phyloP scores from a whole-genome alignment of 139 green algal genomes.

The Ostreobium quekettii region DNA sequence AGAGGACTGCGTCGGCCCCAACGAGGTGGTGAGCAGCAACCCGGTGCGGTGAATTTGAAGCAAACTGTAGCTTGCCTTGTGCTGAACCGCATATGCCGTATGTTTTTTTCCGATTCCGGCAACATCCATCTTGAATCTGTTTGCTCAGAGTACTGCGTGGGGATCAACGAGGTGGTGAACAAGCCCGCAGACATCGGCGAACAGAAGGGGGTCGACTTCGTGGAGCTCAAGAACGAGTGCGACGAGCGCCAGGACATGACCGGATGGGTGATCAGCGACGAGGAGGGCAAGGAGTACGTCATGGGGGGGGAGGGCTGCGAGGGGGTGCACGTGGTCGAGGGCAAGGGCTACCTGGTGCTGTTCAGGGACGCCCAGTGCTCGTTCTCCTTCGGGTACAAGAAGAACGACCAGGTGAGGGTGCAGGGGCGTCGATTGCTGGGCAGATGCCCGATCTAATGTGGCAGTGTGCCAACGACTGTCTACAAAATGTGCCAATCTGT shows the following conservation, averaged over 20 bases:
- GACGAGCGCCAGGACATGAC: not conserved
- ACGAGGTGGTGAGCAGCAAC: too few relatives aligned
- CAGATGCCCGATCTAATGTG: too few relatives aligned
- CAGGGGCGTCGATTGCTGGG: too few relatives aligned
- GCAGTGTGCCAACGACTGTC: too few relatives aligned
- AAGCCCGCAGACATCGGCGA: conserved; percentile 10
- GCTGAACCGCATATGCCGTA: too few relatives aligned
- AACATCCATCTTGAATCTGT: too few relatives aligned
- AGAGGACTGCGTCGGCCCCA: too few relatives aligned
- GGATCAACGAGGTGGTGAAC: conserved; percentile 18
- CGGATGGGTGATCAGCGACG: conserved; percentile 11
- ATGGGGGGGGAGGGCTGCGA: conserved; percentile 9
- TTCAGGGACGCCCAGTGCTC: conserved; percentile 8
- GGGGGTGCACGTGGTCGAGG: conserved; percentile 1
- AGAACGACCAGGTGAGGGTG: conserved; percentile 2
- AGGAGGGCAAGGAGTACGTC: conserved; percentile 5
- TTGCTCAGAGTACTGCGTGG: too few relatives aligned
- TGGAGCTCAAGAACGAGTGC: conserved; percentile 11
- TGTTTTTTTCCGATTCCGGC: too few relatives aligned
- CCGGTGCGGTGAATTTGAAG: too few relatives aligned
- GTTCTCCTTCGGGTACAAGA: conserved; percentile 10
- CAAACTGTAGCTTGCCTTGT: too few relatives aligned
- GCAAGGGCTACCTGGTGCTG: not conserved
- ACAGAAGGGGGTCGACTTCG: conserved; percentile 9
- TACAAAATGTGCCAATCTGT: too few relatives aligned